phyloP scores from a whole-genome alignment of 2,329 filamentous ascomycete species.

The Stagonosporopsis cucurbitacearum region DNA sequence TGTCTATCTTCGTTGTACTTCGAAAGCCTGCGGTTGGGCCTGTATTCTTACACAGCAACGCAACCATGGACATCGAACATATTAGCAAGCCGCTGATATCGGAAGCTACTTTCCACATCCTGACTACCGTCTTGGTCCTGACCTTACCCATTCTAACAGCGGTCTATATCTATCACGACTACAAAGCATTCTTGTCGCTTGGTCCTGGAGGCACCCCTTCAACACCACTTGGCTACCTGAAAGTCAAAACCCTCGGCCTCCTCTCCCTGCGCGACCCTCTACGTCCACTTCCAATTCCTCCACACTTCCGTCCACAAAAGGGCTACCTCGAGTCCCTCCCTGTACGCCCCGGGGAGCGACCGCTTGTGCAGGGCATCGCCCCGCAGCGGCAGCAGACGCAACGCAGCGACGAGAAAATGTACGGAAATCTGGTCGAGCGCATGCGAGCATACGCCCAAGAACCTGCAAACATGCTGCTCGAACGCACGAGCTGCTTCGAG shows the following conservation, averaged over 20 bases:
- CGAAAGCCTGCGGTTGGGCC: neutral
- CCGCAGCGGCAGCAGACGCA: slow-evolving; percentile 82
- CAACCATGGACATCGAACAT: slow-evolving; percentile 1
- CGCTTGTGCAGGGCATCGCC: slow-evolving; percentile 75
- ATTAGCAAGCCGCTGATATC: slow-evolving; percentile 3
- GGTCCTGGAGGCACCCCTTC: slow-evolving; percentile 82
- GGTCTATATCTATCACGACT: slow-evolving; percentile 69
- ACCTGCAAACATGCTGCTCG: slow-evolving; percentile 39
- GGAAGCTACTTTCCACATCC: slow-evolving; percentile 20
- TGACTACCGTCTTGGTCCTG: slow-evolving; percentile 31
- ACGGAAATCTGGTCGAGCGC: slow-evolving; percentile 33
- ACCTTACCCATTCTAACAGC: slow-evolving; percentile 35
- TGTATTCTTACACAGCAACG: neutral
- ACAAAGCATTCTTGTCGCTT: slow-evolving; percentile 75
- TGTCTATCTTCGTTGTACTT: neutral
- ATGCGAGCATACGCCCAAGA: slow-evolving; percentile 33
- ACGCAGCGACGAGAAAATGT: slow-evolving; percentile 60
- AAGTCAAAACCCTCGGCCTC: slow-evolving; percentile 74
- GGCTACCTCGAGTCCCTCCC: slow-evolving; percentile 70
- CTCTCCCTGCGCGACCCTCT: slow-evolving; percentile 77
- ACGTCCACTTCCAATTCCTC: slow-evolving; percentile 60
- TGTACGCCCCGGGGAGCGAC: slow-evolving; percentile 67
- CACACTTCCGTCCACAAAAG: slow-evolving; percentile 58
- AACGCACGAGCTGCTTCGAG: slow-evolving; percentile 77
- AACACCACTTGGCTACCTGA: slow-evolving; percentile 74